phyloP scores from a whole-genome alignment of 441 rosid species.

The Capsella rubella region DNA sequence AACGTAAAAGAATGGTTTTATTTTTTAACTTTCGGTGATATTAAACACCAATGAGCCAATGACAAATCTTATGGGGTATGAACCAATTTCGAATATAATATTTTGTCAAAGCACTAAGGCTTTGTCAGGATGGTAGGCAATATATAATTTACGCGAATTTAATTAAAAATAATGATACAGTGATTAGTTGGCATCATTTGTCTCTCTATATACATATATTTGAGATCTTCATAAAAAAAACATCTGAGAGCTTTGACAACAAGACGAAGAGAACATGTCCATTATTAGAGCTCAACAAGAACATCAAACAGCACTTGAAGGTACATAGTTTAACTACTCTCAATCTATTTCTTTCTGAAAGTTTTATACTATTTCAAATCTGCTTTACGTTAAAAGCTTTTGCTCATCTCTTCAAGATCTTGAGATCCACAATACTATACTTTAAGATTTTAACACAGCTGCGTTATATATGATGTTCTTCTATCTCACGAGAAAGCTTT shows the following conservation, averaged over 20 bases:
- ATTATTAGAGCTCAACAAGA: constrained; percentile 38
- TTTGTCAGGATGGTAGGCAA: too few relatives aligned
- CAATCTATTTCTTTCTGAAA: neutral
- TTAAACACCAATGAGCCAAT: too few relatives aligned
- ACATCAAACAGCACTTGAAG: constrained; percentile 33
- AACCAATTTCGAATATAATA: too few relatives aligned
- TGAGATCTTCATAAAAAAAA: constrained; percentile 15
- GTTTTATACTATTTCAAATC: neutral
- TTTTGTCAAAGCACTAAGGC: too few relatives aligned
- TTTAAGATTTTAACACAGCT: neutral
- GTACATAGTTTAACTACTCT: neutral
- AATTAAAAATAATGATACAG: too few relatives aligned
- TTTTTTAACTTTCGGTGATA: too few relatives aligned
- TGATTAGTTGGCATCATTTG: neutral
- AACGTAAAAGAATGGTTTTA: too few relatives aligned
- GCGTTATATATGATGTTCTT: neutral
- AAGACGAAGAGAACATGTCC: constrained; percentile 40
- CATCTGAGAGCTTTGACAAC: constrained; percentile 27
- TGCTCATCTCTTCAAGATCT: constrained; percentile 18
- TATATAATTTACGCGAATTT: too few relatives aligned
- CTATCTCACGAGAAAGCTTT: neutral
- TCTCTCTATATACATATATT: constrained; percentile 23
- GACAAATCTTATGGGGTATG: too few relatives aligned
- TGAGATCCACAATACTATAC: constrained; percentile 11
- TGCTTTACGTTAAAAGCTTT: neutral